Evolutionary conservation across 306 rosid species (phyloP).

Genomic region (Phaseolus lunatus): DNA sequence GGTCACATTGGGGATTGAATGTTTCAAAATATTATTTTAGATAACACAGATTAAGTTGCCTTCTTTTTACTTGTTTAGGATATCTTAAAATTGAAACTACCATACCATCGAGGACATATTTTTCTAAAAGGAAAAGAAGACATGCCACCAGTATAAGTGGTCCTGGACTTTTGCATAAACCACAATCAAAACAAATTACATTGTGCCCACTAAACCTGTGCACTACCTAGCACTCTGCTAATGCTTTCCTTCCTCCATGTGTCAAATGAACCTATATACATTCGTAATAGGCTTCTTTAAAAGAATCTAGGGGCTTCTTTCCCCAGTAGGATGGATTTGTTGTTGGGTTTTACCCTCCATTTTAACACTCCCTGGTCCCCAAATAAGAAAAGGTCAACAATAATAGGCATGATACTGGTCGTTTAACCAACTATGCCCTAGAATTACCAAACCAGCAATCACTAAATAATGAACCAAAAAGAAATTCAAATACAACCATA

Average conservation of each 20-base stretch:
- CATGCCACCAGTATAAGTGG: not conserved
- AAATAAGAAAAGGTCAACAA: not conserved
- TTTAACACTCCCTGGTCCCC: not conserved
- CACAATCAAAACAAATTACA: slow-evolving; percentile 10
- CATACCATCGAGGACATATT: not conserved
- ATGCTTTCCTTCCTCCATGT: slow-evolving; percentile 9
- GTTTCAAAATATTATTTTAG: slow-evolving; percentile 5
- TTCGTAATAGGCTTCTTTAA: not conserved
- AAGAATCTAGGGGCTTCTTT: not conserved
- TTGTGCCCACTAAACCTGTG: slow-evolving; percentile 13
- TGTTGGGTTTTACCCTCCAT: not conserved
- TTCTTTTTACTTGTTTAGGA: not conserved
- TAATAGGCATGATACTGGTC: not conserved
- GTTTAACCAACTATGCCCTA: slow-evolving; percentile 17
- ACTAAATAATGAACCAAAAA: slow-evolving; percentile 10
- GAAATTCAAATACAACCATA: not conserved
- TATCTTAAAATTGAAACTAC: not conserved
- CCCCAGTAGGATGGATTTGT: not conserved
- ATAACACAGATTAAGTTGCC: not conserved
- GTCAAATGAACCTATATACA: not conserved
- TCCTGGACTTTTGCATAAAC: not conserved
- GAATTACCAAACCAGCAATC: slow-evolving; percentile 9
- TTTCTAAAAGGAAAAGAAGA: slow-evolving; percentile 35
- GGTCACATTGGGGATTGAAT: not conserved
- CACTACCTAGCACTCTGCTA: not conserved